Percentiles rank a stretch among this genome's conserved stretches.
Conservation (phyloP, 768 basidiomycete species). For the Hirschioporus abietinus region DNA sequence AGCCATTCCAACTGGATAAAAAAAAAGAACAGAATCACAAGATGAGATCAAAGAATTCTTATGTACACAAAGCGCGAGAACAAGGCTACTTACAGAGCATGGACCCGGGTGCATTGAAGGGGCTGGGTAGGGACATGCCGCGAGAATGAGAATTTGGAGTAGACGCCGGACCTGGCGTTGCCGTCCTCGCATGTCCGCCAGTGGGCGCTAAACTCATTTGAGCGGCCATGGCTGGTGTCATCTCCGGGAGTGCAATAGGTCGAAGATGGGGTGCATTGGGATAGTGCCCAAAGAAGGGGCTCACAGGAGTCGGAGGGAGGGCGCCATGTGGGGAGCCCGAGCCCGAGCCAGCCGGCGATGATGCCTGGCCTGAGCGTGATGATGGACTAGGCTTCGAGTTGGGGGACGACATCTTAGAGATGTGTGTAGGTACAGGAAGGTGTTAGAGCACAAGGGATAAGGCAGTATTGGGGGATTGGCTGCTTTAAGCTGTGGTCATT, state of each 20-base stretch:
- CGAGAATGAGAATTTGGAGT: neutral
- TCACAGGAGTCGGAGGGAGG: neutral
- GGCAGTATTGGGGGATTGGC: neutral
- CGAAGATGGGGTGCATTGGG: neutral
- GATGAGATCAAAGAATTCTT: neutral
- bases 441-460: neutral
- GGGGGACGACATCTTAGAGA: neutral
- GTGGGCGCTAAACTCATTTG: slow-evolving; percentile 1
- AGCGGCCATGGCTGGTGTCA: neutral
- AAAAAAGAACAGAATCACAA: neutral
- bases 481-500: neutral
- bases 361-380: neutral
- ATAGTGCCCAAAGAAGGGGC: neutral
- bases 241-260: neutral
- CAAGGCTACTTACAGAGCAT: neutral
- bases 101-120: neutral
- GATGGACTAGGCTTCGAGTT: neutral
- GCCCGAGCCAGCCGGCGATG: neutral
- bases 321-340: neutral
- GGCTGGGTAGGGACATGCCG: neutral
- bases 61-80: neutral
- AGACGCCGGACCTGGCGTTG: neutral
- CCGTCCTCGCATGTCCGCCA: neutral
- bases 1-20: neutral
- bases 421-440: neutral